Evolutionary conservation across 2,329 filamentous ascomycete genomes (phyloP).

Genomic region (Orbilia oligospora): DNA sequence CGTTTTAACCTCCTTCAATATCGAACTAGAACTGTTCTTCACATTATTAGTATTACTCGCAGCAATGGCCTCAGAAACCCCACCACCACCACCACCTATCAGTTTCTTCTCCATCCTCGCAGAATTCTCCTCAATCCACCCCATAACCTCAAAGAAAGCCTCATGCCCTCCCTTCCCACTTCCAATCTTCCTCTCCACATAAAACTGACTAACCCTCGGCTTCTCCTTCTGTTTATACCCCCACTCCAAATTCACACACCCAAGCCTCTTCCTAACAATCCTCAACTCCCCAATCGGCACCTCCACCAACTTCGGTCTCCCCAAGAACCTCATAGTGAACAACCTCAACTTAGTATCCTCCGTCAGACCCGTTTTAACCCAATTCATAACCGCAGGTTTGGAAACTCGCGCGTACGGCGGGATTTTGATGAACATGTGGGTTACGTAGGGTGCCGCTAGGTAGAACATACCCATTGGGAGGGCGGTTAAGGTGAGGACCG

Average conservation of each 20-base stretch:
- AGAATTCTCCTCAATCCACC: slow-evolving; percentile 40
- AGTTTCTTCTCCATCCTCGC: background rate
- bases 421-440: slow-evolving; percentile 62
- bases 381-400: slow-evolving; percentile 48
- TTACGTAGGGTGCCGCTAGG: slow-evolving; percentile 62
- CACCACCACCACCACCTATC: background rate
- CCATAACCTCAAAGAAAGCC: slow-evolving; percentile 54
- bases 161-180: slow-evolving; percentile 47
- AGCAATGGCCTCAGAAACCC: no score
- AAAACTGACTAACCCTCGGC: slow-evolving; percentile 54
- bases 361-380: slow-evolving; percentile 55
- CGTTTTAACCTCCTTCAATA: slow-evolving; percentile 15
- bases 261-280: slow-evolving; percentile 61
- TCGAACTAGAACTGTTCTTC: background rate
- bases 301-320: slow-evolving; percentile 62
- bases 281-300: slow-evolving; percentile 62
- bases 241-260: slow-evolving; percentile 63
- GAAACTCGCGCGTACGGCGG: slow-evolving; percentile 62
- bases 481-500: slow-evolving; percentile 34
- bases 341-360: slow-evolving; percentile 60
- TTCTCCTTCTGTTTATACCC: slow-evolving; percentile 41
- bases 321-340: slow-evolving; percentile 62
- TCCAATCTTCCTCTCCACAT: slow-evolving; percentile 45
- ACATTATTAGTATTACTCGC: no score
- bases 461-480: slow-evolving; percentile 60